phyloP scores from a whole-genome alignment of 768 basidiomycete species.

The Megacollybia marginata region DNA sequence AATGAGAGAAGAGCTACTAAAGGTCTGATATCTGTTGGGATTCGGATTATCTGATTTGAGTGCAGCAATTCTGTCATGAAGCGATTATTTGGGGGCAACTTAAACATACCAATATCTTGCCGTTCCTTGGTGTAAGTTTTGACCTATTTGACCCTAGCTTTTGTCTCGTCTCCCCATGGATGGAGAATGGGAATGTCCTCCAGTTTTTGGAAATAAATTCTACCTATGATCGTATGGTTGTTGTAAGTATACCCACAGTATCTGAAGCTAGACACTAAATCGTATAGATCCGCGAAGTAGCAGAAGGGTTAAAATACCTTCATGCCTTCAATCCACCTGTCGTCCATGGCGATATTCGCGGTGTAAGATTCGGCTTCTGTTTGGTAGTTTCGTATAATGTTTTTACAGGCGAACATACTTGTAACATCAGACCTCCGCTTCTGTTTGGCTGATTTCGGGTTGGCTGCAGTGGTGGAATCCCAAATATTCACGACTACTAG shows the following conservation, averaged over 20 bases:
- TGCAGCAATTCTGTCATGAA: slow-evolving; percentile 14
- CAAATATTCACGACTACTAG: neutral
- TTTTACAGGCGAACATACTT: slow-evolving; percentile 4
- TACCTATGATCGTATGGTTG: neutral
- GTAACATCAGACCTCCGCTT: slow-evolving; percentile 1
- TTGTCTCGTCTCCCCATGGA: slow-evolving; percentile 18
- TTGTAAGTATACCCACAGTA: neutral
- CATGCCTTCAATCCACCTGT: slow-evolving; percentile 17
- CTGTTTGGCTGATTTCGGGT: slow-evolving; percentile 3
- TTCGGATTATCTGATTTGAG: neutral
- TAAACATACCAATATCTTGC: slow-evolving; percentile 12
- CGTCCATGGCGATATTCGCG: slow-evolving; percentile 11
- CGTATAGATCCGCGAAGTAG: slow-evolving; percentile 24
- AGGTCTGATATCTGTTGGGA: neutral
- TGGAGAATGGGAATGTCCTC: slow-evolving; percentile 12
- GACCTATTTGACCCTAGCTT: slow-evolving; percentile 9
- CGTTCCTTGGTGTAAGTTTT: slow-evolving; percentile 12
- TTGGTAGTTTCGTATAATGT: neutral
- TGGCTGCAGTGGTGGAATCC: neutral
- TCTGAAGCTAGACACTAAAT: neutral
- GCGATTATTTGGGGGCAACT: slow-evolving; percentile 16
- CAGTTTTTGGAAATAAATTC: slow-evolving; percentile 2
- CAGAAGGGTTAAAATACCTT: slow-evolving; percentile 25
- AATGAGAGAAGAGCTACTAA: neutral
- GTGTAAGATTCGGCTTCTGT: neutral